Percentiles rank a stretch among this genome's conserved stretches.
Conservation (phyloP, 257 asterid species). For the Coffea eugenioides region DNA sequence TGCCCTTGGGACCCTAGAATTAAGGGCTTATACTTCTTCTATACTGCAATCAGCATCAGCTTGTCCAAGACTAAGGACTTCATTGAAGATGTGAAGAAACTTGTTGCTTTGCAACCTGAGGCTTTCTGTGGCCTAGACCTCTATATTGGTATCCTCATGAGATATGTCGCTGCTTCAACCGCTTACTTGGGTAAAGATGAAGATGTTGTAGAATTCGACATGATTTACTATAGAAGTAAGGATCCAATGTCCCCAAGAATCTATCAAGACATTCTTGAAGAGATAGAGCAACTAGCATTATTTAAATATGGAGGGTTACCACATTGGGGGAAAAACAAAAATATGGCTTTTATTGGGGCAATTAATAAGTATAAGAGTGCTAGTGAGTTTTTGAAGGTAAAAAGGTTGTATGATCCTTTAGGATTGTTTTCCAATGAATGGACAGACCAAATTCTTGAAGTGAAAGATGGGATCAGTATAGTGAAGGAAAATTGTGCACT, state of each 20-base stretch:
- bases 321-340: constrained; percentile 16
- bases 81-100: constrained; percentile 3
- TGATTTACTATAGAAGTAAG: not conserved
- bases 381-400: constrained; percentile 5
- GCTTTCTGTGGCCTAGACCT: not conserved
- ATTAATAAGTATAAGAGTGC: constrained; percentile 3
- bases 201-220: not conserved
- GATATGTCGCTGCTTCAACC: not conserved
- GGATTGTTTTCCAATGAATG: constrained; percentile 21
- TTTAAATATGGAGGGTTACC: constrained; percentile 8
- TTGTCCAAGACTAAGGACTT: not conserved
- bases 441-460: constrained; percentile 19
- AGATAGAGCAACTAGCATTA: constrained; percentile 7
- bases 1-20: constrained; percentile 9
- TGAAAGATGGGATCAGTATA: not conserved
- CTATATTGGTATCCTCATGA: not conserved
- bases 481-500: constrained; percentile 14
- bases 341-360: constrained; percentile 1
- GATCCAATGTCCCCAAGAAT: constrained; percentile 6
- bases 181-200: constrained; percentile 8
- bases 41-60: not conserved
- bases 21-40: not conserved
- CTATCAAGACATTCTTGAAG: not conserved
- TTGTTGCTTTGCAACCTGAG: not conserved
- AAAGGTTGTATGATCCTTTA: constrained; percentile 3